A percentile compares a stretch with the other conserved stretches of the same genome.
These are phyloP conservation scores for Xylariaceae sp. DNA, from an alignment of 2,329 filamentous ascomycete species.

Conservation along the genomic window DNA sequence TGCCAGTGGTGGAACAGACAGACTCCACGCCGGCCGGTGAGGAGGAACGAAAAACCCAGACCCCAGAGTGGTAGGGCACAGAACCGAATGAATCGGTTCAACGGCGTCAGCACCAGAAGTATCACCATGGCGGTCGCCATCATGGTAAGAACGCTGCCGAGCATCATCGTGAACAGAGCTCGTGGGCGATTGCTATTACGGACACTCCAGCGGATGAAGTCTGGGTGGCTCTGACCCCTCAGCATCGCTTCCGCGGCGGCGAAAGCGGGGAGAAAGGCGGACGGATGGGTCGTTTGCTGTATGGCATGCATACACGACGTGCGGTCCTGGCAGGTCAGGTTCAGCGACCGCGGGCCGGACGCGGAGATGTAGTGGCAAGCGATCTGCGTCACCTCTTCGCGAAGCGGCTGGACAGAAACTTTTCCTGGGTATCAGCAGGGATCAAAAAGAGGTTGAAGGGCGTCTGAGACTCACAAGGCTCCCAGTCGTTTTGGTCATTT, in stretches of 20 bases:
- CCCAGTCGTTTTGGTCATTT: slow-evolving; percentile 1
- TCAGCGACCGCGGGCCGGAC: slow-evolving; percentile 31
- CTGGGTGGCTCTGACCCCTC: slow-evolving; percentile 33
- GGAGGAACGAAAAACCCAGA: slow-evolving; percentile 28
- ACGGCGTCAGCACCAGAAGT: slow-evolving; percentile 28
- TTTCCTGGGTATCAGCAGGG: slow-evolving; percentile 7
- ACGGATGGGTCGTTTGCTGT: slow-evolving; percentile 40
- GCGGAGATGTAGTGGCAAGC: slow-evolving; percentile 35
- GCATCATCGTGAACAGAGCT: slow-evolving; percentile 7
- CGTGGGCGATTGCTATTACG: slow-evolving; percentile 34
- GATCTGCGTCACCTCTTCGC: slow-evolving; percentile 33
- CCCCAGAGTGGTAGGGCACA: slow-evolving; percentile 30
- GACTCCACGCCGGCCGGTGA: slow-evolving; percentile 33
- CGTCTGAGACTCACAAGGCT: slow-evolving; percentile 10
- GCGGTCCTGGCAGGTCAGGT: slow-evolving; percentile 34
- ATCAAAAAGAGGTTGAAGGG: neutral
- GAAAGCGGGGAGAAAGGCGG: slow-evolving; percentile 36
- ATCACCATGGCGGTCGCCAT: slow-evolving; percentile 22
- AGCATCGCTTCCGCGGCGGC: slow-evolving; percentile 33
- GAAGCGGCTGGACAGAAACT: slow-evolving; percentile 37
- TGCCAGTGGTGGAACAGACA: slow-evolving; percentile 31
- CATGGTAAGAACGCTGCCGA: slow-evolving; percentile 13
- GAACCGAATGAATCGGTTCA: slow-evolving; percentile 24
- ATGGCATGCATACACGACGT: slow-evolving; percentile 34
- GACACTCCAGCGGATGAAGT: slow-evolving; percentile 34